Conservation (phyloP, 2,329 filamentous ascomycete genomes). For the Stenocarpella maydis region DNA sequence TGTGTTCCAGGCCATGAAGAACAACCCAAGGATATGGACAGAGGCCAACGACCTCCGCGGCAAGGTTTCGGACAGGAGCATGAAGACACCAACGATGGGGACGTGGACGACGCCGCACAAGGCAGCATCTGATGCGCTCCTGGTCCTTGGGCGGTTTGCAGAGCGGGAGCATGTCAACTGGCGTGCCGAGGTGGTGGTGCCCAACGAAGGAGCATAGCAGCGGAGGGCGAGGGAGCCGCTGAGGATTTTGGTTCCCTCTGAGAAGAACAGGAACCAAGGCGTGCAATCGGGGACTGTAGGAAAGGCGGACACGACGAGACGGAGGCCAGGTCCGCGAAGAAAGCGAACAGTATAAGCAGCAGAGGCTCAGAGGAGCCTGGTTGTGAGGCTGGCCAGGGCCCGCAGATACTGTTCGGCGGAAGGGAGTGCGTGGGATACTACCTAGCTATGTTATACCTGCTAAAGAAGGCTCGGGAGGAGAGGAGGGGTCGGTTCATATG, state of each 20-base stretch:
- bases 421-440: not conserved
- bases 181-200: constrained; percentile 48
- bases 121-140: constrained; percentile 48
- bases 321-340: not conserved
- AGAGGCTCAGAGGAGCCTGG: not conserved
- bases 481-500: not conserved
- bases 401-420: not conserved
- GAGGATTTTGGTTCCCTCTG: not conserved
- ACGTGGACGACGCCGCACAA: constrained; percentile 57
- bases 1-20: constrained; percentile 39
- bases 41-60: constrained; percentile 43
- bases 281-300: not conserved
- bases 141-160: constrained; percentile 54
- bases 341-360: not conserved
- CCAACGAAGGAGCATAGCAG: constrained; percentile 13
- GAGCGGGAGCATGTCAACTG: constrained; percentile 55
- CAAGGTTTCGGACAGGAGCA: constrained; percentile 42
- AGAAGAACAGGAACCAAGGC: not conserved
- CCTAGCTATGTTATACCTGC: not conserved
- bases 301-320: not conserved
- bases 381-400: not conserved
- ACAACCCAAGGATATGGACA: constrained; percentile 42
- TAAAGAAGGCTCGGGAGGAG: not conserved
- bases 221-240: not conserved
- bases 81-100: constrained; percentile 44